phyloP scores from a whole-genome alignment of 768 basidiomycete genomes.

The Leccinum obscurum region DNA sequence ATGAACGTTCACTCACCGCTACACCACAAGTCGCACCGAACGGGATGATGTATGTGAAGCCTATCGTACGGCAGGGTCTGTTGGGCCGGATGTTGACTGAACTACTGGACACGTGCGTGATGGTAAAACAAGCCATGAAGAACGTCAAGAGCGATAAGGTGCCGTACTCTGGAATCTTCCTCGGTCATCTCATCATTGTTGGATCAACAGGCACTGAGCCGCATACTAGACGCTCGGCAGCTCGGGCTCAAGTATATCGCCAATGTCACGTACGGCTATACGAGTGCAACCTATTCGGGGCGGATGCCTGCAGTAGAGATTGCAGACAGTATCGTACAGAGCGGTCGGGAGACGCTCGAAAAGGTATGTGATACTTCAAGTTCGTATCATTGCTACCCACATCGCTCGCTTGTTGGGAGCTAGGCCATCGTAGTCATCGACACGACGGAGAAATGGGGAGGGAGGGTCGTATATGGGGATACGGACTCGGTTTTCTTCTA shows the following conservation, averaged over 20 bases:
- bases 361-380: constrained; percentile 52
- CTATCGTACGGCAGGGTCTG: constrained; percentile 78
- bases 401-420: not conserved
- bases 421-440: constrained; percentile 86
- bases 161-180: not conserved
- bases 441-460: constrained; percentile 80
- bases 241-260: constrained; percentile 92
- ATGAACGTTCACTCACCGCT: not conserved
- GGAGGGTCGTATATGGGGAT: constrained; percentile 93
- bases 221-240: constrained; percentile 87
- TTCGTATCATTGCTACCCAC: not conserved
- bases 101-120: constrained; percentile 90
- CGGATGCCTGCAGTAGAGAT: constrained; percentile 99
- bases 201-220: constrained; percentile 57
- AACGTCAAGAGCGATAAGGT: constrained; percentile 74
- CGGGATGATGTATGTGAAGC: constrained; percentile 92
- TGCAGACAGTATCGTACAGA: constrained; percentile 97
- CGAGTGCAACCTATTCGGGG: constrained; percentile 90
- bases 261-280: constrained; percentile 96
- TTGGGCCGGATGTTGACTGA: constrained; percentile 91
- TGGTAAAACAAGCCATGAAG: constrained; percentile 99
- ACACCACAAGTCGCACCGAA: constrained; percentile 79
- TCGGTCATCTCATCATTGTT: not conserved
- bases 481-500: constrained; percentile 96
- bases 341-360: constrained; percentile 91